Evolutionary conservation across 352 stramenopile genomes (phyloP), one percentile per base, ranked within the genome.

Genomic region (Pythium apleroticum): DNA sequence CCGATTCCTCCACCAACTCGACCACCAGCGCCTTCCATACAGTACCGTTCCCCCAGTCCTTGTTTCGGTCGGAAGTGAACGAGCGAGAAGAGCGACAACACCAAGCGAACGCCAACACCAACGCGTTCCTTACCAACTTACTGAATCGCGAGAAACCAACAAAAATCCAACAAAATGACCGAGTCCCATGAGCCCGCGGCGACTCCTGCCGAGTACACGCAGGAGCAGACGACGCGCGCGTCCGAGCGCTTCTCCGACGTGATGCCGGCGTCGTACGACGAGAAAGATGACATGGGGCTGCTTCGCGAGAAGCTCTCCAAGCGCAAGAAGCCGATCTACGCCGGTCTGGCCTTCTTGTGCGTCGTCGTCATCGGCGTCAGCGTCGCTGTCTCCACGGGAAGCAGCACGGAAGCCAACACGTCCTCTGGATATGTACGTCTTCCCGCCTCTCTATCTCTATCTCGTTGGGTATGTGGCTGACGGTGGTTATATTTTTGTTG

Each of bases 291-390:
- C 65, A 72, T 78, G 60, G 66, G 66, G 20, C 62, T 67, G 27
- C 45, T 88, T 43, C 74, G 74, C 45, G 64, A 62, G 24, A 76
- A 73, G 52, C 67, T 88, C 43, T 65, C 74, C 50, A 63, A 60
- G 49, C 67, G 69, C 28, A 88, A 88, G 73, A 88, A 86, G 59
- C 73, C 77, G 33, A 85, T 88, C 48, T 77, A 80, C 69, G 72
- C 68, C 24, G 77, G 71, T 46, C 65, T 86, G n/a, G 70, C 70
- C n/a, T 75, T 86, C 52, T 55, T 88, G 22, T 72, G 68, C 27
- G 65, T 88, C 8, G 72, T 86, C 12, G 50, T 86, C 49, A 72
- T 86, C 43, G 73, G 77, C 27, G 61, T 84, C 33, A 68, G 54
- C 14, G 60, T 86, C 22, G 73, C 63, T 3, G 49, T 82, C 6